A percentile compares a stretch with the other conserved stretches of the same genome.
These are phyloP conservation scores for Pleurotus citrinopileatus DNA, from an alignment of 768 basidiomycete genomes.

Conservation along the genomic window DNA sequence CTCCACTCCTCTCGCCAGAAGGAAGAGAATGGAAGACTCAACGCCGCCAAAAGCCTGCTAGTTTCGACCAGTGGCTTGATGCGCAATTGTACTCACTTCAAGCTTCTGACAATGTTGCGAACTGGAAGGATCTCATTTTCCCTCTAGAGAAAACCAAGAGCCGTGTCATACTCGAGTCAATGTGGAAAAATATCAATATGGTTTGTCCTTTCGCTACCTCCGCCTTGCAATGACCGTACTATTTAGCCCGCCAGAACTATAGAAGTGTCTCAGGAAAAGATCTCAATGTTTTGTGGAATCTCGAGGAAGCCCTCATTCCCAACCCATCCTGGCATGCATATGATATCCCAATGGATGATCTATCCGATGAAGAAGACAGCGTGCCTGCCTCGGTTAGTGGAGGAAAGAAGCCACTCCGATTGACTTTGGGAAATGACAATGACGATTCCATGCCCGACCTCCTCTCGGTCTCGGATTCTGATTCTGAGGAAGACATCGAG, in stretches of 20 bases:
- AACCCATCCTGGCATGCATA: conserved; percentile 60
- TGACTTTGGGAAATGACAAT: conserved; percentile 46
- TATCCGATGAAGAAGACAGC: conserved; percentile 14
- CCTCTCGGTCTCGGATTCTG: conserved; percentile 60
- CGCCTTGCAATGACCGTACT: too few species aligned
- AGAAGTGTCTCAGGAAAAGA: conserved; percentile 44
- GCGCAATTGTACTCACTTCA: conserved; percentile 61
- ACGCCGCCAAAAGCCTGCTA: conserved; percentile 52
- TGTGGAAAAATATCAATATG: conserved; percentile 64
- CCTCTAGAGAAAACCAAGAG: conserved; percentile 59
- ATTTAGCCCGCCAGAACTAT: conserved; percentile 62
- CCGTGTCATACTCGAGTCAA: conserved; percentile 44
- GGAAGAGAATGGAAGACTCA: conserved; percentile 50
- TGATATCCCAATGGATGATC: conserved; percentile 27
- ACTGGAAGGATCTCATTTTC: conserved; percentile 52
- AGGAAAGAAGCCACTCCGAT: conserved; percentile 44
- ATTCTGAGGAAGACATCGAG: conserved; percentile 29
- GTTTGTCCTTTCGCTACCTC: conserved; percentile 32
- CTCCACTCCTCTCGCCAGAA: conserved; percentile 55
- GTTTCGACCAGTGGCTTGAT: conserved; percentile 65
- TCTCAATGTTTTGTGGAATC: conserved; percentile 63
- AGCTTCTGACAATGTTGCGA: conserved; percentile 48
- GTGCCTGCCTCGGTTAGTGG: conserved; percentile 17
- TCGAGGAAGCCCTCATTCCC: conserved; percentile 47
- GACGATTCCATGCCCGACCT: conserved; percentile 65